Evolutionary conservation across 2,329 filamentous ascomycete species (phyloP), one percentile per base, ranked within the genome.

Genomic region (Capronia coronata): DNA sequence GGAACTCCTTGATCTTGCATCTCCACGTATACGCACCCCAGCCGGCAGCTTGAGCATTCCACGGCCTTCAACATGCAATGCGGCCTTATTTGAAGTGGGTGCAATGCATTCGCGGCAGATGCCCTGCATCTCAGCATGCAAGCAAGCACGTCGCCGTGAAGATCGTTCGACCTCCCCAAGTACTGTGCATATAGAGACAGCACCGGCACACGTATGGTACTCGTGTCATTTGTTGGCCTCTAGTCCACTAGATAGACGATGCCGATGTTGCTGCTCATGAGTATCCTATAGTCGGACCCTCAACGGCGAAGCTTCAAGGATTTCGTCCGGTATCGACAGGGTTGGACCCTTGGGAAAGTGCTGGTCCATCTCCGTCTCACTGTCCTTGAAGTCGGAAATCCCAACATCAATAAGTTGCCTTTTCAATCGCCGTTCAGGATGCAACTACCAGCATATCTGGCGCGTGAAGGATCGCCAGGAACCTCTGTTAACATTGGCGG

Each of bases 81-180:
- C 51, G 51, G 46, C 54, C 54, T 56, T 54, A 56, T 54, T 46
- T 45, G 27, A 48, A 51, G 54, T 45, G 39, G 50, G 41, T 48
- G 51, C 51, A 49, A 43, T 52, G 54, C 54, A 54, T 30, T 27
- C 14, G 39, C 48, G 43, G 54, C 51, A 47, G 7, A 46, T 44
- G 45, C 48, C 54, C 54, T 54, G 54, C 54, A 51, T 56, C 43
- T 47, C 35, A 44, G 40, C 48, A 54, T 56, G 54, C 54, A 53
- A 39, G 48, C 47, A 43, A 43, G 44, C 40, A 41, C 34, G 35
- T 46, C 42, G 41, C 19, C 37, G 25, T 23, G 46, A 46, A 54
- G 48, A 48, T 54, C 52, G 37, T 43, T 41, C 23, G 23, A 41
- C 23, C 10, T 6, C n/a, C 6, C n/a, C 38, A 21, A 41, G 21